Evolutionary conservation across 345 rosid genomes (phyloP).

Genomic region (Citrus unshiu): DNA sequence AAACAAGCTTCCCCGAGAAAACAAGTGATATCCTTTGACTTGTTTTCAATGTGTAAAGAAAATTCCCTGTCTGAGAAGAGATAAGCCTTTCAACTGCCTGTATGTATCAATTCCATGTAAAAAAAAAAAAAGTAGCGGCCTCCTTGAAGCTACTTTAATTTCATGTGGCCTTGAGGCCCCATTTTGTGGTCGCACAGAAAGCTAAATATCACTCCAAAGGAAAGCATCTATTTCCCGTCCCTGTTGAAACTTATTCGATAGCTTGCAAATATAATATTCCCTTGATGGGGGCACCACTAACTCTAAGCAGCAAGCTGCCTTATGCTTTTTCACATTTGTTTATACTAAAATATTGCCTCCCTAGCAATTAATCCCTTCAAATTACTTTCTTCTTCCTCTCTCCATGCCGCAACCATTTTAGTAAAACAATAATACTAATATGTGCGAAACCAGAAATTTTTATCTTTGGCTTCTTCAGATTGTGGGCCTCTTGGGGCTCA

Average conservation of each 20-base stretch:
- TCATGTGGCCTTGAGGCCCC: not conserved
- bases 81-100: not conserved
- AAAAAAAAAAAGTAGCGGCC: not conserved
- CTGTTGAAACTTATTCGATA: not conserved
- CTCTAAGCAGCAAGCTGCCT: not conserved
- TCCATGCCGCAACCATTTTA: not conserved
- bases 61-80: not conserved
- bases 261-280: constrained; percentile 1
- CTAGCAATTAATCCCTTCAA: not conserved
- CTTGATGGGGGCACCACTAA: not conserved
- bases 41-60: not conserved
- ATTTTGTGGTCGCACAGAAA: not conserved
- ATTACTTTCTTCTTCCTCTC: not conserved
- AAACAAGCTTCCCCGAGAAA: not conserved
- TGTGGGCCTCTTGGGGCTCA: constrained; percentile 32
- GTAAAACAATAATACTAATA: not conserved
- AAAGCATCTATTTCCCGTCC: constrained; percentile 10
- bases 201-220: constrained; percentile 4
- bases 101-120: not conserved
- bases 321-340: not conserved
- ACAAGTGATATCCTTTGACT: too few relatives aligned
- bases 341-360: not conserved
- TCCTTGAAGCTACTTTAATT: not conserved
- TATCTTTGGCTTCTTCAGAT: constrained; percentile 33
- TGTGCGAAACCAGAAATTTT: constrained; percentile 22